Base-by-base conservation (phyloP, 176 grass and related monocot genomes). In the Tillandsia fasciculata region DNA sequence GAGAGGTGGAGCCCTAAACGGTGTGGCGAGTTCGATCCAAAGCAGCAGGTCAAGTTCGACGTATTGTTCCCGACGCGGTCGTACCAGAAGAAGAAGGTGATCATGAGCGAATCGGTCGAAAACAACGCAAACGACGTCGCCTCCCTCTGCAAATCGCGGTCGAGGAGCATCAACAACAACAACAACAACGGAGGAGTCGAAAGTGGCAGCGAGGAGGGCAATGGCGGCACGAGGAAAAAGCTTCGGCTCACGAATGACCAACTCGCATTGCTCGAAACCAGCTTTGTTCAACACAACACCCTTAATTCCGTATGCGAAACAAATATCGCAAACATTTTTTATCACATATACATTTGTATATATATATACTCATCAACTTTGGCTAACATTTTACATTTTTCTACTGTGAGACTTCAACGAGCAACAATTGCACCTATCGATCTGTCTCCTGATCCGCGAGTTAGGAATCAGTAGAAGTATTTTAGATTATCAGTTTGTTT, bases 231-330 rank as follows among this genome's bases (percentile, higher is more conserved):
- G 12, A 68, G 67, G 33, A 87, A 79, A 66, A 87, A 87, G 63
- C 56, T 87, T 17, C 18, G 71, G 66, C 71, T 87, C 15, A 72
- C 49, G 29, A 18, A 67, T 4, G 76, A 87, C 56, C 80, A 83
- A 27, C 15, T 79, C 1, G 59, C 12, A 8, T 13, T 79, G 24
- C 58, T 87, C 8, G 71, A 87, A 51, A 29, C 12, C 18, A 24
- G 77, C 51, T 83, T 75, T 0, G 9, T n/a, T 12, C 71, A 72
- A 22, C 66, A 66, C 10, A 72, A 33, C 49, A 83, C 22, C 22
- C 84, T 76, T 67, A 69, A 82, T 71, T 27, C n/a, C 22, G 80
- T 83, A 75, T 70, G 84, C 33, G 33, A 42, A 12, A 23, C 51
- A 52, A 48, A 58, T 14, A 54, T 49, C 3, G 20, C 13, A 0